Evolutionary conservation across 805 yeast species (phyloP), one percentile per base, ranked within the genome.

Genomic region (Blastobotrys mokoenaii): DNA sequence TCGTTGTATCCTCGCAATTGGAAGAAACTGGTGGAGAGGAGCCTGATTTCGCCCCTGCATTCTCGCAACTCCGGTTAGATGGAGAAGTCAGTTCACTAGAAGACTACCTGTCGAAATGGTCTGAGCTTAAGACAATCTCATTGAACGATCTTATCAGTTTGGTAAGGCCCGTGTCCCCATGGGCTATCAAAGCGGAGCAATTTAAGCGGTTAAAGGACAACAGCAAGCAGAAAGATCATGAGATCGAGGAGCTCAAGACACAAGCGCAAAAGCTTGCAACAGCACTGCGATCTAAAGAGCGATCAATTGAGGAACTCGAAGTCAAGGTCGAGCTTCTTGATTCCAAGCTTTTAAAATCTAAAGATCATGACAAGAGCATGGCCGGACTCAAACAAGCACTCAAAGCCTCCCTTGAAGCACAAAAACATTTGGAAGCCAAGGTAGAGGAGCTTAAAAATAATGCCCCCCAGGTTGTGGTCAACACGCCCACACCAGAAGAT

Each of bases 241-340:
- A 49, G 22, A 39, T 57, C 3, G 53, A 43, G 8, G 38, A 40
- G 15, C 47, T 59, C 11, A 52, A 46, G 16, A 38, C 35, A 10
- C 57, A 60, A 18, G 30, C 46, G 25, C 45, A 45, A 15, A 46
- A 47, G 18, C 42, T 56, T 11, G 51, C 53, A 3, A 47, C 51
- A 1, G 46, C 43, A 9, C 30, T 56, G 22, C 46, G 52, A 8
- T 34, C 39, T 3, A 53, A 54, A 29, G 61, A 57, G 31, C 48
- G 42, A 15, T 40, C 27, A 6, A 46, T 60, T 7, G 64, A 60
- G 41, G 63, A 60, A 35, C 46, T 56, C 11, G 41, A 49, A 15
- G 52, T 60, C 25, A 55, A 51, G 39, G 16, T 51, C 11, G 52
- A 47, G 10, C 42, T 58, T 12, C 39, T 51, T 7, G 51, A 49